Evolutionary conservation across 2,329 filamentous ascomycete species (phyloP).

Genomic region (Xylariales sp.): DNA sequence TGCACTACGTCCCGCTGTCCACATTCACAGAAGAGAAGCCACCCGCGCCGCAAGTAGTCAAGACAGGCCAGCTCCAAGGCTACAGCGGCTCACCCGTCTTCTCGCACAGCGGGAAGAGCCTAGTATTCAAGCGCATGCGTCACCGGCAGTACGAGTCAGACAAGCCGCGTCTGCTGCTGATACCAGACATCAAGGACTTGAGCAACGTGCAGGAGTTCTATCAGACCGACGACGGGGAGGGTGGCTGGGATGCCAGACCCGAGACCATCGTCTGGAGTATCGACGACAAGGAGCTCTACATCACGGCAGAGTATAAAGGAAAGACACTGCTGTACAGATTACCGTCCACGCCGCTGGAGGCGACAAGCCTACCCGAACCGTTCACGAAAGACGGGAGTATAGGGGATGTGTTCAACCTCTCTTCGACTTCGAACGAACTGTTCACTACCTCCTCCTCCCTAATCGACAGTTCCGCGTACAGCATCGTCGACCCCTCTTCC

Average conservation of each 20-base stretch:
- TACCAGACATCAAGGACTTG: conserved; percentile 56
- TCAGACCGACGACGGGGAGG: conserved; percentile 56
- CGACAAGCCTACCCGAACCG: conserved; percentile 41
- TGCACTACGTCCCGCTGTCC: conserved; percentile 66
- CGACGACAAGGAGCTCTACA: conserved; percentile 60
- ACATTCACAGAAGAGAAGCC: conserved; percentile 53
- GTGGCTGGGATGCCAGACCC: conserved; percentile 56
- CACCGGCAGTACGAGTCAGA: conserved; percentile 76
- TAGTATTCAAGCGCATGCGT: conserved; percentile 78
- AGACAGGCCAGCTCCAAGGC: conserved; percentile 55
- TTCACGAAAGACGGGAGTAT: conserved; percentile 53
- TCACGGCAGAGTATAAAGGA: conserved; percentile 69
- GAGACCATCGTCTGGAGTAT: conserved; percentile 53
- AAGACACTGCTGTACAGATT: conserved; percentile 58
- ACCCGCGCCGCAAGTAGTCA: conserved; percentile 45
- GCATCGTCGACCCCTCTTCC: conserved; percentile 45
- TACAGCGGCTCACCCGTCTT: conserved; percentile 66
- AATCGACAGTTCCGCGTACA: conserved; percentile 68
- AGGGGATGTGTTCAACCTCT: conserved; percentile 46
- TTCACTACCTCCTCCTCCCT: conserved; percentile 66
- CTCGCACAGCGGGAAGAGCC: conserved; percentile 63
- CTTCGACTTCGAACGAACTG: conserved; percentile 40
- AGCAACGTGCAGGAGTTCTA: conserved; percentile 59
- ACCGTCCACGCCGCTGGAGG: conserved; percentile 48
- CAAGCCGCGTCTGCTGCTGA: conserved; percentile 62